A percentile compares a stretch with the other conserved stretches of the same genome.
phyloP scores from a whole-genome alignment of 768 basidiomycete species.

The Imleria badia region DNA sequence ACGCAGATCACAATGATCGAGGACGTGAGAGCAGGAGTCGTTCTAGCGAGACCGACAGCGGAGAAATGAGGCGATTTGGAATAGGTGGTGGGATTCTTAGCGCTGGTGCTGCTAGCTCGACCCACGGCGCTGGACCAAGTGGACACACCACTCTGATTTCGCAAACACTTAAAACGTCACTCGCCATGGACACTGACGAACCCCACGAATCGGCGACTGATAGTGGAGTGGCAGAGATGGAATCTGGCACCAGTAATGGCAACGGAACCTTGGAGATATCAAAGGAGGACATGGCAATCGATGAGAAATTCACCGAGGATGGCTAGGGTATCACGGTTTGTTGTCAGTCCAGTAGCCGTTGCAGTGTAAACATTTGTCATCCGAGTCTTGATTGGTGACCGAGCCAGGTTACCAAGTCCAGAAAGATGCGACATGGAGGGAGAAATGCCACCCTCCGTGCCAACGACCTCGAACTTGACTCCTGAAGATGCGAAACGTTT shows the following conservation, averaged over 20 bases:
- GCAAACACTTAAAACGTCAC: conserved; percentile 25
- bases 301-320: conserved; percentile 18
- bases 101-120: conserved; percentile 51
- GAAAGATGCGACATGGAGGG: conserved; percentile 2
- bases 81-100: conserved; percentile 72
- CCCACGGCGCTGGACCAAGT: conserved; percentile 77
- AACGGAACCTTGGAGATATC: conserved; percentile 16
- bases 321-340: background rate
- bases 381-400: background rate
- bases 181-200: conserved; percentile 37
- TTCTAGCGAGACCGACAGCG: conserved; percentile 44
- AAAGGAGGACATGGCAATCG: conserved; percentile 28
- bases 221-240: conserved; percentile 14
- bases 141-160: conserved; percentile 52
- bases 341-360: background rate
- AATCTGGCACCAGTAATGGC: conserved; percentile 14
- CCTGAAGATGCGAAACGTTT: conserved; percentile 71
- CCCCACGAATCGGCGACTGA: conserved; percentile 18
- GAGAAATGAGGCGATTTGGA: conserved; percentile 54
- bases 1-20: conserved; percentile 54
- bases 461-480: conserved; percentile 38
- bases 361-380: conserved; percentile 20
- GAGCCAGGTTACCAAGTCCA: no score
- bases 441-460: conserved; percentile 5
- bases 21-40: conserved; percentile 43